phyloP scores from a whole-genome alignment of 1,284 basidiomycete species.

The Trametes hirsuta region DNA sequence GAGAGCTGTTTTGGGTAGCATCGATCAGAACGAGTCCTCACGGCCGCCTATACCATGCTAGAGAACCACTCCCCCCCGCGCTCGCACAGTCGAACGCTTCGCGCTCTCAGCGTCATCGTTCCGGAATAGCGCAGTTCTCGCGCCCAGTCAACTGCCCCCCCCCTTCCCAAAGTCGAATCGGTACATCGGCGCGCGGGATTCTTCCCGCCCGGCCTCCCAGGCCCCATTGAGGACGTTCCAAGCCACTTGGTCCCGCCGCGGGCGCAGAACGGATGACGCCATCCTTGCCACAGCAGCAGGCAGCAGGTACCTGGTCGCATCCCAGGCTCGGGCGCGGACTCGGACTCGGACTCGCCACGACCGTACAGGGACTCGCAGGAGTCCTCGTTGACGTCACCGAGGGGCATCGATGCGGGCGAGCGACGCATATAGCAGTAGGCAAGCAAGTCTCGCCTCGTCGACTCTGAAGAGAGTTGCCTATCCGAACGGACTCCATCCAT shows the following conservation, averaged over 20 bases:
- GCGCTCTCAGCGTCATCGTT: constrained; percentile 9
- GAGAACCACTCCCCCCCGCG: neutral
- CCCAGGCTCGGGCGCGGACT: too few species aligned
- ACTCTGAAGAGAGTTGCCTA: neutral
- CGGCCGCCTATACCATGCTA: neutral
- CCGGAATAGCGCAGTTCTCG: neutral
- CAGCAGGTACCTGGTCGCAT: neutral
- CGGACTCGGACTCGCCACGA: too few species aligned
- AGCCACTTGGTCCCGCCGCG: neutral
- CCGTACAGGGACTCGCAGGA: too few species aligned
- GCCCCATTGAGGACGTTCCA: neutral
- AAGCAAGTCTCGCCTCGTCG: neutral
- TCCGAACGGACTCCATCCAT: neutral
- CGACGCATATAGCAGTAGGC: neutral
- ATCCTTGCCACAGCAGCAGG: neutral
- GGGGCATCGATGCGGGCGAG: neutral
- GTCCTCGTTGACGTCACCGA: neutral
- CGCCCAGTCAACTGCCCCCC: neutral
- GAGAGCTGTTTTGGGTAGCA: neutral
- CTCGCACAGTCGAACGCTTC: constrained; percentile 2
- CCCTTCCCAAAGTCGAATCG: neutral
- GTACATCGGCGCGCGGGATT: neutral
- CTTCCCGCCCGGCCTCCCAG: neutral
- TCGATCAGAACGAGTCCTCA: constrained; percentile 15
- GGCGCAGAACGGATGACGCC: constrained; percentile 8